Base-by-base conservation (phyloP, 2,329 filamentous ascomycete genomes). In the Fusarium gaditjirri region DNA sequence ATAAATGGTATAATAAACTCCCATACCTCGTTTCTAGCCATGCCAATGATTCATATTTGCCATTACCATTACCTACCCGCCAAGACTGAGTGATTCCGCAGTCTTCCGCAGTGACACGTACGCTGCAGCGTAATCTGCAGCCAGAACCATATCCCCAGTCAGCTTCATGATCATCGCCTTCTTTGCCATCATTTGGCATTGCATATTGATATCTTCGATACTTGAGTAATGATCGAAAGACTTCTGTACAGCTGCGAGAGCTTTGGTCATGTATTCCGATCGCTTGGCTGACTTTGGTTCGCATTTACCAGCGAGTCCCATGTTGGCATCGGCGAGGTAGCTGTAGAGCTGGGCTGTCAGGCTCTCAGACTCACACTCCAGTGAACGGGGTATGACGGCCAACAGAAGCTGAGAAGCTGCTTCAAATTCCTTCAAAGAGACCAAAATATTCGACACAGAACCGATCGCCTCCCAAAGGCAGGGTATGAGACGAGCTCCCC, bases 101-200 rank as follows among this genome's bases (percentile, higher is more conserved):
- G 67, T 79, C 54, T 82, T 86, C 75, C 85, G 85, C 54, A 93
- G 75, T 71, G 88, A 87, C 44, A 92, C 79, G 78, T 92, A 93
- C 71, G 87, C 88, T 5, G 89, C 89, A 4, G 91, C 91, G 74
- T 87, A 91, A 69, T 92, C 89, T 74, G 92, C 91, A 2, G 91
- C 90, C 69, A 91, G 75, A 23, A 84, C 85, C 72, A 85, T 80
- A 74, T 94, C 92, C 2, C 91, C 93, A 12, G 88, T 86, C 50
- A 92, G 83, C 79, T 91, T 90, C 85, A 93, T 92, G 55, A 97
- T 87, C 55, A 90, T 90, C 7, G 93, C 92, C 81, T 94, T 95
- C 85, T 96, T 96, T 25, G 92, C 91, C 83, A 95, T 88, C 85
- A 93, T 90, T 80, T 94, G 92, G 77, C 93, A 91, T 81, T 93